Evolutionary conservation across 176 grass and related monocot species (phyloP).

Genomic region (Stipa capillata): DNA sequence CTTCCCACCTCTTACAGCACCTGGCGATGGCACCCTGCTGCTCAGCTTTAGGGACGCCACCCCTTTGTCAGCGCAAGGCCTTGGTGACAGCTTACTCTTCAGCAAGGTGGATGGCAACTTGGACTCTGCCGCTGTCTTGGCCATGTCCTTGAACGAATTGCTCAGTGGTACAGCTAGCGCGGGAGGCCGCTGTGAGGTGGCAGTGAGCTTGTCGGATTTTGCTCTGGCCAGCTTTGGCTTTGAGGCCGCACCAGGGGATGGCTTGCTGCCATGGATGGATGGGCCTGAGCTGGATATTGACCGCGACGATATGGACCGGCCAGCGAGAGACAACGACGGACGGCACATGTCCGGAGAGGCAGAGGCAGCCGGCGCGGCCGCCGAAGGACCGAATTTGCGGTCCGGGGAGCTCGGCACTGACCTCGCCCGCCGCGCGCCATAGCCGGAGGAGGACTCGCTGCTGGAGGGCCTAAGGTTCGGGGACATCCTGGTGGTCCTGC

Average conservation of each 20-base stretch:
- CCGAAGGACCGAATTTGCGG: constrained; percentile 22
- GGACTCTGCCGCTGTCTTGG: background rate
- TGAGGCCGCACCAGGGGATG: background rate
- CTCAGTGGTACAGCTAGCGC: background rate
- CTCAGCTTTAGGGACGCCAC: constrained; percentile 13
- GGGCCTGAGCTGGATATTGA: constrained; percentile 1
- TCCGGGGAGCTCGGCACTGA: constrained; percentile 36
- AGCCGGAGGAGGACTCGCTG: constrained; percentile 23
- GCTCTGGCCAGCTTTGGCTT: constrained; percentile 20
- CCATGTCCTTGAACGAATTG: constrained; percentile 25
- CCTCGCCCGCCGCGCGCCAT: background rate
- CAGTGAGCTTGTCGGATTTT: constrained; percentile 24
- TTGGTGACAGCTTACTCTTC: constrained; percentile 34
- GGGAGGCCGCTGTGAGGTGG: background rate
- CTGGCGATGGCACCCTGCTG: background rate
- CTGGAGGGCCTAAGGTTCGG: constrained; percentile 25
- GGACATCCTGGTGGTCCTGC: constrained; percentile 19
- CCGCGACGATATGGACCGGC: constrained; percentile 15
- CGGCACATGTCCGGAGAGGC: background rate
- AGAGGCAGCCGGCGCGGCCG: background rate
- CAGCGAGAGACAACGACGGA: background rate
- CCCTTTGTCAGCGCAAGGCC: constrained; percentile 1
- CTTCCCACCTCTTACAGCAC: constrained; percentile 19
- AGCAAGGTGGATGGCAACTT: constrained; percentile 1
- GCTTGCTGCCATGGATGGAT: constrained; percentile 24